These are phyloP conservation scores for Colletotrichum siamense DNA, from an alignment of 2,329 filamentous ascomycete species.

Conservation along the genomic window DNA sequence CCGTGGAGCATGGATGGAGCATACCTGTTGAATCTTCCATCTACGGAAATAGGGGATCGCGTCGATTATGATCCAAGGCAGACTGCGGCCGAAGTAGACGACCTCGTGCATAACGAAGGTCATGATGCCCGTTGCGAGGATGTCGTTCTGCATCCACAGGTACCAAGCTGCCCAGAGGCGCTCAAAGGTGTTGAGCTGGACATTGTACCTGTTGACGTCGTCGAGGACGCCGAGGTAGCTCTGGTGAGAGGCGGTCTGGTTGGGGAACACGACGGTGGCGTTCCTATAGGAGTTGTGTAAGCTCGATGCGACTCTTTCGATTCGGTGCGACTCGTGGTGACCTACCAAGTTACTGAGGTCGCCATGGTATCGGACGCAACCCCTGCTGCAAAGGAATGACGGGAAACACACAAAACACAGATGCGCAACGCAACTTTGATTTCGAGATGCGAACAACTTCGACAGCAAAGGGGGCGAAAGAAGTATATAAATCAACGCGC, in stretches of 20 bases:
- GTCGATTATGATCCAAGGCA: conserved; percentile 95
- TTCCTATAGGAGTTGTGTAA: conserved; percentile 43
- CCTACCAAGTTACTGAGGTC: conserved; percentile 9
- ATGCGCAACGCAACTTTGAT: neutral
- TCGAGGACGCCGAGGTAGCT: conserved; percentile 65
- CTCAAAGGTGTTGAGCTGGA: conserved; percentile 85
- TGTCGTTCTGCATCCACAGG: conserved; percentile 96
- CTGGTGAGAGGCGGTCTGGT: conserved; percentile 52
- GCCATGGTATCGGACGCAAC: neutral
- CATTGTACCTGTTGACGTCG: conserved; percentile 74
- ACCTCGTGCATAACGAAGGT: conserved; percentile 94
- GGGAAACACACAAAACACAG: neutral
- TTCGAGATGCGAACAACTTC: neutral
- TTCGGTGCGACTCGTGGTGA: neutral
- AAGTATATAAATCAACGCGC: neutral
- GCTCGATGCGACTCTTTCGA: neutral
- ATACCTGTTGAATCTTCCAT: conserved; percentile 91
- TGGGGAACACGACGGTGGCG: conserved; percentile 49
- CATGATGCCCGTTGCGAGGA: conserved; percentile 95
- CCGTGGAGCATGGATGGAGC: conserved; percentile 31
- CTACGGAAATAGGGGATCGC: conserved; percentile 86
- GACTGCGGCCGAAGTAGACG: conserved; percentile 89
- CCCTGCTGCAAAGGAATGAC: neutral
- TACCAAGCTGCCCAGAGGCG: conserved; percentile 96
- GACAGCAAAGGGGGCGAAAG: neutral